These are phyloP conservation scores for Terfezia claveryi DNA, from an alignment of 495 filamentous ascomycete species.

Conservation along the genomic window DNA sequence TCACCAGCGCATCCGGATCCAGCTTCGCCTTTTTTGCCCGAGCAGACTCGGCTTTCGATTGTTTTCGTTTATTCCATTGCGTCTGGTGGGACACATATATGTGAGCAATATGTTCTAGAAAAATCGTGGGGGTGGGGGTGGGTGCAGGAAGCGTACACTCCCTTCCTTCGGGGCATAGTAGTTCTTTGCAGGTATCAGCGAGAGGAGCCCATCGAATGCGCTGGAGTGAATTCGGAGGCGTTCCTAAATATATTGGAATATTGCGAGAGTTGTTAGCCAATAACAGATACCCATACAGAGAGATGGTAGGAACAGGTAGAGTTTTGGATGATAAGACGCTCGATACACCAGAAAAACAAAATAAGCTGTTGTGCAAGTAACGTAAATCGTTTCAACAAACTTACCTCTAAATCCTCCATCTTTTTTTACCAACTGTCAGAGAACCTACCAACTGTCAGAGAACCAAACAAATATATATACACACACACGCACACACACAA, in stretches of 20 bases:
- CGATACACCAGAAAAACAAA: no score
- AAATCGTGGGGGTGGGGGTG: no score
- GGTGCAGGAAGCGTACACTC: conserved; percentile 31
- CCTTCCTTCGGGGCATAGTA: conserved; percentile 65
- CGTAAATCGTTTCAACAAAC: background rate
- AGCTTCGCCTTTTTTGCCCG: conserved; percentile 63
- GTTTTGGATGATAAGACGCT: no score
- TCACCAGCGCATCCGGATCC: conserved; percentile 43
- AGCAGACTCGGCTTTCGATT: conserved; percentile 61
- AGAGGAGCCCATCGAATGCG: conserved; percentile 77
- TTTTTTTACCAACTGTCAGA: background rate
- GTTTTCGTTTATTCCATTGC: conserved; percentile 74
- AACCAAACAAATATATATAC: no score
- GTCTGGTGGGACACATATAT: conserved; percentile 28
- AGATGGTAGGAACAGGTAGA: no score
- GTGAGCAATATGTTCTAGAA: no score
- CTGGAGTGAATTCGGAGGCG: conserved; percentile 65
- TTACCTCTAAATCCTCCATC: background rate
- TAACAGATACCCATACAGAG: no score
- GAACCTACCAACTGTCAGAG: no score
- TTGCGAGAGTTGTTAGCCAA: no score
- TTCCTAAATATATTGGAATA: conserved; percentile 30
- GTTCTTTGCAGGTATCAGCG: conserved; percentile 76
- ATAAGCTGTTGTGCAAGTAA: no score
- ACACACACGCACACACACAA: no score